Percentiles rank a stretch among this genome's conserved stretches.
Conservation (phyloP, 225 moss, liverwort and hornwort species). For the Bryum argenteum region DNA sequence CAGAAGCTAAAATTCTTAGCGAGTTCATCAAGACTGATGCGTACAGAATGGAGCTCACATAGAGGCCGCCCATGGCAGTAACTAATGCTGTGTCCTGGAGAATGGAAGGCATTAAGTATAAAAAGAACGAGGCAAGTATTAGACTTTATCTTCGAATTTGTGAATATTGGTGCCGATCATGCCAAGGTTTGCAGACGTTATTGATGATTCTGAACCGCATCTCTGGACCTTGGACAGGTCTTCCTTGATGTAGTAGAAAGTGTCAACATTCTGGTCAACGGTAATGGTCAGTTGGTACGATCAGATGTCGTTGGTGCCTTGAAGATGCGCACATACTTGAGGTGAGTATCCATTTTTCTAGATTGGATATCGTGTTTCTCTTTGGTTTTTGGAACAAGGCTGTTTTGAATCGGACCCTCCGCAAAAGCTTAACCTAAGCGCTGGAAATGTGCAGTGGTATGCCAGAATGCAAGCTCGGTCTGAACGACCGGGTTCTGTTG, state of each 20-base stretch:
- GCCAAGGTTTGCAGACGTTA: background rate
- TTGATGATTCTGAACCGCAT: conserved; percentile 11
- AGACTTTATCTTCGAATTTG: background rate
- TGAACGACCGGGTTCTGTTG: conserved; percentile 54
- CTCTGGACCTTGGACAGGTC: conserved; percentile 60
- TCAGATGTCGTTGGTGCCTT: conserved; percentile 95
- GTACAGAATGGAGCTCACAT: conserved; percentile 86
- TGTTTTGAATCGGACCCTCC: background rate
- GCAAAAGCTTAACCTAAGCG: background rate
- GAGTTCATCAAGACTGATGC: conserved; percentile 96
- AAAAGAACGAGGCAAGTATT: conserved; percentile 80
- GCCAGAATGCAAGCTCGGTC: conserved; percentile 70
- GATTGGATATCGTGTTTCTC: background rate
- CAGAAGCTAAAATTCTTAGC: conserved; percentile 89
- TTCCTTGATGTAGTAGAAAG: conserved; percentile 97
- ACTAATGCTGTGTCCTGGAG: conserved; percentile 96
- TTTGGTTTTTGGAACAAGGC: background rate
- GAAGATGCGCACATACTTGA: conserved; percentile 94
- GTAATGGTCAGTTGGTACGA: conserved; percentile 90
- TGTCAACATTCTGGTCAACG: conserved; percentile 93
- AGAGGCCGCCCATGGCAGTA: conserved; percentile 91
- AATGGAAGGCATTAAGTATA: conserved; percentile 97
- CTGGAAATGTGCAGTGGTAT: conserved; percentile 70
- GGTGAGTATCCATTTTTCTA: conserved; percentile 40
- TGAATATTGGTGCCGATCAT: conserved; percentile 2